Evolutionary conservation across 805 yeast genomes (phyloP).

Genomic region (Priceomyces medius): DNA sequence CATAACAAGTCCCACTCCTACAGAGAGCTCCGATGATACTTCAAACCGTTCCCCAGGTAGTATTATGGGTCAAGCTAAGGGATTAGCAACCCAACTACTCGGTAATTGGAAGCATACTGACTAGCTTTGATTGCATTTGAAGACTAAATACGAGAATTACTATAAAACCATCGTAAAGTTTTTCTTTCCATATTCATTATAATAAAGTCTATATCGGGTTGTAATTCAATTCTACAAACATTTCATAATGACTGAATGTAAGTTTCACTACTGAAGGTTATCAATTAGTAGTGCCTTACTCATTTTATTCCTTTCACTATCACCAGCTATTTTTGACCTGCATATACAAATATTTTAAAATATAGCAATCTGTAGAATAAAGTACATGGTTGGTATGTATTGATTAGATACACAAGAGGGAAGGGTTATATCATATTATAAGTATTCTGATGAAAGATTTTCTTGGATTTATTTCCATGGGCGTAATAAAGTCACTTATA

Average conservation of each 20-base stretch:
- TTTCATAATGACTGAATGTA: too few relatives aligned
- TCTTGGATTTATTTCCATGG: background rate
- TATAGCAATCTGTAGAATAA: background rate
- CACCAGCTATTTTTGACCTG: background rate
- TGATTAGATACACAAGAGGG: too few relatives aligned
- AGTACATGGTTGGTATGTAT: too few relatives aligned
- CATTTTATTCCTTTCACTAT: background rate
- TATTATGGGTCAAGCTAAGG: conserved; percentile 37
- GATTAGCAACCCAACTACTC: conserved; percentile 32
- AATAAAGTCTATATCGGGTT: background rate
- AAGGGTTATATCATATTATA: too few relatives aligned
- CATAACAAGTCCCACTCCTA: conserved; percentile 27
- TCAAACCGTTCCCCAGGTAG: conserved; percentile 11
- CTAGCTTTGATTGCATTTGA: conserved; percentile 1
- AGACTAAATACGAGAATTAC: background rate
- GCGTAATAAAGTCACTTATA: background rate
- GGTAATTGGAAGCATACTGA: conserved; percentile 24
- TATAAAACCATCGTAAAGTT: background rate
- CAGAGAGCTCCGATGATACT: conserved; percentile 13
- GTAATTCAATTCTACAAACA: background rate
- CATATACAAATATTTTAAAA: background rate
- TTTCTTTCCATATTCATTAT: background rate
- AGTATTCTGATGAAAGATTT: background rate
- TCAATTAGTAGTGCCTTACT: background rate
- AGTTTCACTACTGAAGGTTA: too few relatives aligned